Conservation (phyloP, 768 basidiomycete genomes). For the Boletus insuetus region DNA sequence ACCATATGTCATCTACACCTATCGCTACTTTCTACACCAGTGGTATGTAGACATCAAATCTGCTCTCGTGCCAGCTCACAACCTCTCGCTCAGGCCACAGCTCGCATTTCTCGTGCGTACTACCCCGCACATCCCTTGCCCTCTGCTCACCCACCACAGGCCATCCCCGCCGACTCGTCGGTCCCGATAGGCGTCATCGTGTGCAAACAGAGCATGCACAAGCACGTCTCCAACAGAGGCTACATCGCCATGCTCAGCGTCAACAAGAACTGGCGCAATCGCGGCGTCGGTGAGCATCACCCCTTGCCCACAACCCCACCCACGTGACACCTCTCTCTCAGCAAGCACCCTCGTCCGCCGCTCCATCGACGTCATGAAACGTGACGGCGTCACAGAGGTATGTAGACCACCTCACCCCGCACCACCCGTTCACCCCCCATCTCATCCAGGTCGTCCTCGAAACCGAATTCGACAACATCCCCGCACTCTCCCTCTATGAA, state of each 20-base stretch:
- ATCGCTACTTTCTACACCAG: slow-evolving; percentile 93
- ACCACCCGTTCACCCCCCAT: not conserved
- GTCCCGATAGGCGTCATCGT: slow-evolving; percentile 89
- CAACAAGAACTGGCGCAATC: slow-evolving; percentile 76
- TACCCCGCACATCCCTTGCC: not conserved
- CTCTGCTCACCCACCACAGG: slow-evolving; percentile 7
- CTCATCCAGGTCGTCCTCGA: slow-evolving; percentile 78
- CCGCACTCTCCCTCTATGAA: slow-evolving; percentile 87
- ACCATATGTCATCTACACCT: slow-evolving; percentile 95
- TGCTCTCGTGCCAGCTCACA: not conserved
- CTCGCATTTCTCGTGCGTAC: slow-evolving; percentile 69
- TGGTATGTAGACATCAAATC: slow-evolving; percentile 63
- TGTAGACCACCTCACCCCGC: slow-evolving; percentile 21
- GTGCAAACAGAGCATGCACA: slow-evolving; percentile 94
- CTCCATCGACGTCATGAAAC: slow-evolving; percentile 83
- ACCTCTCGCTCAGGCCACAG: slow-evolving; percentile 64
- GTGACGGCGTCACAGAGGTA: slow-evolving; percentile 83
- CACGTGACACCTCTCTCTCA: slow-evolving; percentile 30
- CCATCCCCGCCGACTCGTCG: slow-evolving; percentile 30
- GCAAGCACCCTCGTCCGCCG: slow-evolving; percentile 82
- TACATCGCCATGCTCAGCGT: slow-evolving; percentile 99
- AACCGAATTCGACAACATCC: slow-evolving; percentile 90
- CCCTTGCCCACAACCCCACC: slow-evolving; percentile 1
- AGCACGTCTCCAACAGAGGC: slow-evolving; percentile 72
- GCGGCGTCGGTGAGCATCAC: slow-evolving; percentile 78